Conservation (phyloP, 768 basidiomycete species). For the Chalciporus sphaerocephalus region DNA sequence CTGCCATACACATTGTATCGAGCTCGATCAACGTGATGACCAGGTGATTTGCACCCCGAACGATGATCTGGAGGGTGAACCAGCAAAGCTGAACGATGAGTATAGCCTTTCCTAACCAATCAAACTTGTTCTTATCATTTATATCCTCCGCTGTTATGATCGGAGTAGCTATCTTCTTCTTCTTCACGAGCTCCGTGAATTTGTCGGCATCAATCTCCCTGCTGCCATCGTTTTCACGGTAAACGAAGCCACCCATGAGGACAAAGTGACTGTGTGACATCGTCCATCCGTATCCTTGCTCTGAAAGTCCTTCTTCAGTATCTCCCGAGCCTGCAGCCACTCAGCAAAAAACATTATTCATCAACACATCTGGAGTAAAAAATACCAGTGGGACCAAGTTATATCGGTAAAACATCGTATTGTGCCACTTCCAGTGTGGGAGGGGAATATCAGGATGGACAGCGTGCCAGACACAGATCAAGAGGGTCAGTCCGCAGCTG, state of each 20-base stretch:
- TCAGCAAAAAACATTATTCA: too few relatives aligned
- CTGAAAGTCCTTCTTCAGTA: not conserved
- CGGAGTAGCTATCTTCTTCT: not conserved
- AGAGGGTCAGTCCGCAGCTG: not conserved
- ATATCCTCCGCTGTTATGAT: not conserved
- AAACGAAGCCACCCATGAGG: slow-evolving; percentile 2
- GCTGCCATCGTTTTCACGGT: not conserved
- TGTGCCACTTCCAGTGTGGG: too few relatives aligned
- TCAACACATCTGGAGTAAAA: too few relatives aligned
- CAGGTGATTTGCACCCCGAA: not conserved
- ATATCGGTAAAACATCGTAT: too few relatives aligned
- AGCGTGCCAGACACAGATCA: slow-evolving; percentile 4
- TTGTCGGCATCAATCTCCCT: not conserved
- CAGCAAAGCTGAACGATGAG: not conserved
- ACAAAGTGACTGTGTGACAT: slow-evolving; percentile 2
- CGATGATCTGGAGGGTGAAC: not conserved
- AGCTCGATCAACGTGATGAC: slow-evolving; percentile 3
- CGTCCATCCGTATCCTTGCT: not conserved
- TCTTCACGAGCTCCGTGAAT: not conserved
- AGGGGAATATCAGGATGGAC: not conserved
- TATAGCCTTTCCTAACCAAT: not conserved
- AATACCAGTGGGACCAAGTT: too few relatives aligned
- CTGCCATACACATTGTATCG: not conserved
- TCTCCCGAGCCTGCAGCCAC: too few relatives aligned
- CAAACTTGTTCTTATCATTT: not conserved